Conservation (phyloP, 2,329 filamentous ascomycete genomes). For the Dissoconium aciculare region DNA sequence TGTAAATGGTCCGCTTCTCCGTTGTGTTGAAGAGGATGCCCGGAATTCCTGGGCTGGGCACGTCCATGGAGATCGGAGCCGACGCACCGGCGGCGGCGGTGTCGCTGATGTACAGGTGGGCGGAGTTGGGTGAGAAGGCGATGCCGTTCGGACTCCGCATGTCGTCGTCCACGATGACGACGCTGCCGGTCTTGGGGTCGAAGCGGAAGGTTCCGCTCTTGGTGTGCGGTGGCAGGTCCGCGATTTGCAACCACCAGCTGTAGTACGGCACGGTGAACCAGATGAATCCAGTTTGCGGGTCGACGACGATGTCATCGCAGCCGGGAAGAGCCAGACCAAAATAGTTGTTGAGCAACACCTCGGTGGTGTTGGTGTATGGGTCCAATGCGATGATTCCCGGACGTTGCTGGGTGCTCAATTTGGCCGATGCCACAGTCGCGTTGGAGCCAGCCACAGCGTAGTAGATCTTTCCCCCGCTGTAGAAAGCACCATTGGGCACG, state of each 20-base stretch:
- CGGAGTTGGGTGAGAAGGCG: conserved; percentile 30
- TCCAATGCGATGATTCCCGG: no score
- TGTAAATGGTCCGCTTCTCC: conserved; percentile 24
- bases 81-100: conserved; percentile 22
- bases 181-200: conserved; percentile 26
- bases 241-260: conserved; percentile 24
- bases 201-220: conserved; percentile 29
- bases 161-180: conserved; percentile 28
- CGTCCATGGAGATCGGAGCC: no score
- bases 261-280: conserved; percentile 37
- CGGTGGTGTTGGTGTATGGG: no score
- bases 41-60: no score
- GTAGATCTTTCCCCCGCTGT: no score
- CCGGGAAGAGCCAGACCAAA: no score
- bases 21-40: conserved; percentile 21
- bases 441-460: no score
- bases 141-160: conserved; percentile 33
- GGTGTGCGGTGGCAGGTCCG: conserved; percentile 24
- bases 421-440: no score
- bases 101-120: conserved; percentile 33
- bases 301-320: not conserved
- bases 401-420: no score
- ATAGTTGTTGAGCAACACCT: no score
- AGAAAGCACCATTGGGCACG: no score
- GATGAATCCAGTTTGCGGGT: conserved; percentile 29